Evolutionary conservation across 768 basidiomycete genomes (phyloP).

Genomic region (Megacollybia marginata): DNA sequence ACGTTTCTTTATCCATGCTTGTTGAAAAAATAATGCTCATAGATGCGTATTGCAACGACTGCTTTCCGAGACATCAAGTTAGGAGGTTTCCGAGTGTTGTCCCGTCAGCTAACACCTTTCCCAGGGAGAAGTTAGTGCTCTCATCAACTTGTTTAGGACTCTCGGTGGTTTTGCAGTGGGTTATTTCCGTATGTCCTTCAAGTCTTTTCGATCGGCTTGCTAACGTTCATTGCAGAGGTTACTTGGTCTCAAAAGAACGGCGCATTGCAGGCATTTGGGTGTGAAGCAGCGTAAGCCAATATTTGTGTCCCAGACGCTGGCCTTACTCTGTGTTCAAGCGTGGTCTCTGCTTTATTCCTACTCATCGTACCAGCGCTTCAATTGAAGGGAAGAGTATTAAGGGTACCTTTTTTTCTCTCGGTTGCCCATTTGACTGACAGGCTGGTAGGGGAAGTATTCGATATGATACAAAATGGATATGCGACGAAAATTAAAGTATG

Average conservation of each 20-base stretch:
- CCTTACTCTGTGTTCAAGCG: slow-evolving; percentile 19
- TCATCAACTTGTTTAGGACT: slow-evolving; percentile 49
- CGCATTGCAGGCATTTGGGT: slow-evolving; percentile 54
- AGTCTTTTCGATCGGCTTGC: slow-evolving; percentile 26
- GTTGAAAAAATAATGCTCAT: neutral
- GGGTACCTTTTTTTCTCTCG: neutral
- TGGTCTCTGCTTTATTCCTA: slow-evolving; percentile 44
- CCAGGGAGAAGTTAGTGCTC: slow-evolving; percentile 51
- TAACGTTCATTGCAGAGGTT: slow-evolving; percentile 58
- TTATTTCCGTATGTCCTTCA: neutral
- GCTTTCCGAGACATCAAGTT: slow-evolving; percentile 37
- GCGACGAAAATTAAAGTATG: neutral
- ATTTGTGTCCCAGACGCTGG: neutral
- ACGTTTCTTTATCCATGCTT: too few species aligned
- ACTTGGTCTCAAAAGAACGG: slow-evolving; percentile 57
- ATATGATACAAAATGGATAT: neutral
- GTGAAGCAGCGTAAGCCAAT: slow-evolving; percentile 46
- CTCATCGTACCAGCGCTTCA: slow-evolving; percentile 46
- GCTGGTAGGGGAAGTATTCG: slow-evolving; percentile 3
- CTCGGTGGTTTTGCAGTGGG: slow-evolving; percentile 33
- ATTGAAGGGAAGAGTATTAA: slow-evolving; percentile 27
- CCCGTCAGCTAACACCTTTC: neutral
- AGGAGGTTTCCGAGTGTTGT: too few species aligned
- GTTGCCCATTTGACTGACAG: neutral
- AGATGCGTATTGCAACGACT: slow-evolving; percentile 40